Evolutionary conservation across 2,329 filamentous ascomycete genomes (phyloP).

Genomic region (Fusarium beomiforme): DNA sequence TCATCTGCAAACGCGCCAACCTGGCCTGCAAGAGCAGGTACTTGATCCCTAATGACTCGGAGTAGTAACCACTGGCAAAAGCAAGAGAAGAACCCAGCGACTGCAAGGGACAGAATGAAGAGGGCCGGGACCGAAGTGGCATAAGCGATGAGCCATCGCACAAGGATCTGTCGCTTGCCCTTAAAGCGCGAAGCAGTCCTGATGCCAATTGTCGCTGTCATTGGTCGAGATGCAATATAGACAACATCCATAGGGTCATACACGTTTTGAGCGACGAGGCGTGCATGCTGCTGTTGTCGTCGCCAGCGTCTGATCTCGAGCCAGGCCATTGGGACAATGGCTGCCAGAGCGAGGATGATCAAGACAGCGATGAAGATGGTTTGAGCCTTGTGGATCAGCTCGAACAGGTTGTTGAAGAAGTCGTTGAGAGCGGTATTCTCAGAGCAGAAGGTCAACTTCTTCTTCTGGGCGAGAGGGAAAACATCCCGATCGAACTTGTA

Average conservation of each 20-base stretch:
- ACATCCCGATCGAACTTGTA: slow-evolving; percentile 82
- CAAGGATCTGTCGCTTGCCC: slow-evolving; percentile 73
- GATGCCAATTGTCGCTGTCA: slow-evolving; percentile 77
- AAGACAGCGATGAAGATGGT: slow-evolving; percentile 83
- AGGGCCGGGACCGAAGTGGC: slow-evolving; percentile 85
- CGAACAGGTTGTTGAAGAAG: slow-evolving; percentile 81
- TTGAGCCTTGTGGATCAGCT: slow-evolving; percentile 73
- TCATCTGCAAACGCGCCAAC: slow-evolving; percentile 83
- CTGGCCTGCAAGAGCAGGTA: slow-evolving; percentile 77
- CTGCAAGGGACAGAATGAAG: slow-evolving; percentile 84
- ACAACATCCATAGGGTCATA: slow-evolving; percentile 88
- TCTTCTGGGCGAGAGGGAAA: slow-evolving; percentile 86
- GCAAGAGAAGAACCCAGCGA: slow-evolving; percentile 85
- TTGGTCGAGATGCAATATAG: slow-evolving; percentile 85
- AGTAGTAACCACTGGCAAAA: slow-evolving; percentile 86
- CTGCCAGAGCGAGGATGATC: slow-evolving; percentile 74
- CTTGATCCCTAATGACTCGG: slow-evolving; percentile 75
- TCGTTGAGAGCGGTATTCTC: slow-evolving; percentile 82
- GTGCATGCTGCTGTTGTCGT: slow-evolving; percentile 74
- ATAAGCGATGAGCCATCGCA: slow-evolving; percentile 87
- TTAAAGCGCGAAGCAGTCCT: slow-evolving; percentile 73
- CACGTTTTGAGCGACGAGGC: slow-evolving; percentile 70
- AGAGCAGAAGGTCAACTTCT: slow-evolving; percentile 87
- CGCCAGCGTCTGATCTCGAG: slow-evolving; percentile 83
- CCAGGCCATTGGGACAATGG: slow-evolving; percentile 81